Percentiles rank a stretch among this genome's conserved stretches.
Conservation (phyloP, 2,329 filamentous ascomycete species). For the Alternaria alternata region DNA sequence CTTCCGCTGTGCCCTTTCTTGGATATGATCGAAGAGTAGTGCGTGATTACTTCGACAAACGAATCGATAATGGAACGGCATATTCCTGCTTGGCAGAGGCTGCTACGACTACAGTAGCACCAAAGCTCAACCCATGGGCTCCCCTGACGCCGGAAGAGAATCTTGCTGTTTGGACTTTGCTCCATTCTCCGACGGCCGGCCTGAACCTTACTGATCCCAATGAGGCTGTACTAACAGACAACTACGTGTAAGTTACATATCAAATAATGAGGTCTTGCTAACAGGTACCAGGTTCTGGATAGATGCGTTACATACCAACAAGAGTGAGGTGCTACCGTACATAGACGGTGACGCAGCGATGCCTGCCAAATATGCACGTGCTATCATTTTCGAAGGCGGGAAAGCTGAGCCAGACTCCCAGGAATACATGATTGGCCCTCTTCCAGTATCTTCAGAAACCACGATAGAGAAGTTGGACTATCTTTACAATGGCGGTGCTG, state of each 20-base stretch:
- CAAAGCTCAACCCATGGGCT: slow-evolving; percentile 55
- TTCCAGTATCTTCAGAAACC: slow-evolving; percentile 52
- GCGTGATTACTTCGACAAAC: slow-evolving; percentile 28
- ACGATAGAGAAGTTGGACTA: slow-evolving; percentile 38
- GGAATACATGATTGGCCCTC: slow-evolving; percentile 58
- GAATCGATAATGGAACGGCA: slow-evolving; percentile 17
- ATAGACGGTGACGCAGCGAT: slow-evolving; percentile 48
- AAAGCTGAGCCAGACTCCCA: slow-evolving; percentile 55
- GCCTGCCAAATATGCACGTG: slow-evolving; percentile 57
- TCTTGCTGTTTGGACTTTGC: slow-evolving; percentile 46
- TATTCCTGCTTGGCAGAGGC: slow-evolving; percentile 22
- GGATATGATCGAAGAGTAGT: slow-evolving; percentile 34
- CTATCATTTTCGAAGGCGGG: slow-evolving; percentile 57
- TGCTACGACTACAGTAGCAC: slow-evolving; percentile 37
- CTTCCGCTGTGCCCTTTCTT: slow-evolving; percentile 27
- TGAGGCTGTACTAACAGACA: slow-evolving; percentile 54
- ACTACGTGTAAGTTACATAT: slow-evolving; percentile 47
- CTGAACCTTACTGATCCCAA: slow-evolving; percentile 57
- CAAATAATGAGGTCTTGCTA: not conserved
- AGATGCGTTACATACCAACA: slow-evolving; percentile 60
- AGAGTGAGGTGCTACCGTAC: slow-evolving; percentile 57
- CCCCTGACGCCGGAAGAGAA: slow-evolving; percentile 53
- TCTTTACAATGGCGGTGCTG: slow-evolving; percentile 48
- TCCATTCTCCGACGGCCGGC: slow-evolving; percentile 52
- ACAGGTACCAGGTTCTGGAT: slow-evolving; percentile 49